Conservation (phyloP, 2,329 filamentous ascomycete species). For the Scedosporium apiospermum region DNA sequence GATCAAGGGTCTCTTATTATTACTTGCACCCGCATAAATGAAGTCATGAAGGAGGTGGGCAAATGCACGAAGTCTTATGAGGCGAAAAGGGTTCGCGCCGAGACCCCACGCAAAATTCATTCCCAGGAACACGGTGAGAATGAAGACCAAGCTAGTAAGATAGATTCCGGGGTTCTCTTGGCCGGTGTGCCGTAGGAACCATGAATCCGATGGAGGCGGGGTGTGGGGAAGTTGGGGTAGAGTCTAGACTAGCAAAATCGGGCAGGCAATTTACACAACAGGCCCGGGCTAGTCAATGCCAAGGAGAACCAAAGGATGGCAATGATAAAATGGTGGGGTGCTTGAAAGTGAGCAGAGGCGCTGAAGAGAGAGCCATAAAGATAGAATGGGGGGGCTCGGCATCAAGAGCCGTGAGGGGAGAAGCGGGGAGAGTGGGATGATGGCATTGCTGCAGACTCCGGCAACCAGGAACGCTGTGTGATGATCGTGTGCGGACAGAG, state of each 20-base stretch:
- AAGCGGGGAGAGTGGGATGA: neutral
- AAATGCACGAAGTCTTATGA: neutral
- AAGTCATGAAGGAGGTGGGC: neutral
- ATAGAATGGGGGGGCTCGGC: neutral
- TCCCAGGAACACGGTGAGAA: neutral
- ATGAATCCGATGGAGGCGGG: neutral
- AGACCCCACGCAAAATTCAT: neutral
- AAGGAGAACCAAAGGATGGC: too few relatives aligned
- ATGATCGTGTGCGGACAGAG: neutral
- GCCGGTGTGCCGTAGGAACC: neutral
- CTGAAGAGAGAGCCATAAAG: neutral
- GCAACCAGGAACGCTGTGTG: neutral
- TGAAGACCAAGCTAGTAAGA: neutral
- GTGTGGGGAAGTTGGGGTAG: neutral
- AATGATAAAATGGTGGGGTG: too few relatives aligned
- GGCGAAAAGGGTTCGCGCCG: neutral
- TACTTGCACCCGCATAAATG: neutral
- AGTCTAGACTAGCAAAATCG: neutral
- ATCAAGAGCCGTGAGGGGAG: conserved; percentile 1
- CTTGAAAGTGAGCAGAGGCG: too few relatives aligned
- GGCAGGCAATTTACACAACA: neutral
- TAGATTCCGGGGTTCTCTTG: neutral
- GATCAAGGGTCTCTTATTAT: neutral
- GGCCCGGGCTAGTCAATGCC: too few relatives aligned
- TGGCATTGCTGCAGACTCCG: neutral